Percentiles rank a stretch among this genome's conserved stretches.
phyloP scores from a whole-genome alignment of 768 basidiomycete species.

The Lyophyllum shimeji region DNA sequence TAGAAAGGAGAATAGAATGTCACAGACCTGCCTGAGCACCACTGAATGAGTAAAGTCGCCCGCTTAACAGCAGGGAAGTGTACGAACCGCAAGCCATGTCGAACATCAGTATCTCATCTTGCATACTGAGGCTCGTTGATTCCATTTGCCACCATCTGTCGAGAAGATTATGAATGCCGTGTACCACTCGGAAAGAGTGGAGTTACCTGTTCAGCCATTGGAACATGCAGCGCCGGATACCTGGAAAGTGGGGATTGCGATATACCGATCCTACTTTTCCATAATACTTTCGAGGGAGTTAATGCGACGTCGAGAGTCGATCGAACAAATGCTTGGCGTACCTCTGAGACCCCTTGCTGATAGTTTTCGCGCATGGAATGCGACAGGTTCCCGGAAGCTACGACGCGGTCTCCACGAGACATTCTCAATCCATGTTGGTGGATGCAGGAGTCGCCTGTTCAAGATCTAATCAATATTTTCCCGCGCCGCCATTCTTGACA shows the following conservation, averaged over 20 bases:
- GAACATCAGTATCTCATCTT: slow-evolving; percentile 39
- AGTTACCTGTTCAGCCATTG: slow-evolving; percentile 50
- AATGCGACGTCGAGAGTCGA: not conserved
- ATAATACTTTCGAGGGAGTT: slow-evolving; percentile 46
- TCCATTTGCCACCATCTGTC: slow-evolving; percentile 40
- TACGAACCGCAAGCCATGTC: slow-evolving; percentile 60
- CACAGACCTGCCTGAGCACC: slow-evolving; percentile 28
- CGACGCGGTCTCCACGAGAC: slow-evolving; percentile 34
- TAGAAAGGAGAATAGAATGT: not conserved
- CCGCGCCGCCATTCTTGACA: not conserved
- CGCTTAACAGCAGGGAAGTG: slow-evolving; percentile 16
- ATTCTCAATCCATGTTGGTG: slow-evolving; percentile 16
- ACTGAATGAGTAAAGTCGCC: not conserved
- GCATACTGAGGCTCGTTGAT: slow-evolving; percentile 15
- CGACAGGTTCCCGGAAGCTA: slow-evolving; percentile 32
- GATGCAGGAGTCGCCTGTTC: no score
- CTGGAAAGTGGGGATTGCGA: slow-evolving; percentile 73
- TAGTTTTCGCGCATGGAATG: slow-evolving; percentile 41
- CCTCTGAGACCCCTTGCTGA: slow-evolving; percentile 56
- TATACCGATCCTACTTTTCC: slow-evolving; percentile 65
- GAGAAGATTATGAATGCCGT: slow-evolving; percentile 1
- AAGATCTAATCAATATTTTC: not conserved
- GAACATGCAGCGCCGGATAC: slow-evolving; percentile 54
- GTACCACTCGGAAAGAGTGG: not conserved
- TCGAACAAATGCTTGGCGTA: slow-evolving; percentile 23